Conservation (phyloP, 768 basidiomycete genomes). For the Leccinum sublutescens region DNA sequence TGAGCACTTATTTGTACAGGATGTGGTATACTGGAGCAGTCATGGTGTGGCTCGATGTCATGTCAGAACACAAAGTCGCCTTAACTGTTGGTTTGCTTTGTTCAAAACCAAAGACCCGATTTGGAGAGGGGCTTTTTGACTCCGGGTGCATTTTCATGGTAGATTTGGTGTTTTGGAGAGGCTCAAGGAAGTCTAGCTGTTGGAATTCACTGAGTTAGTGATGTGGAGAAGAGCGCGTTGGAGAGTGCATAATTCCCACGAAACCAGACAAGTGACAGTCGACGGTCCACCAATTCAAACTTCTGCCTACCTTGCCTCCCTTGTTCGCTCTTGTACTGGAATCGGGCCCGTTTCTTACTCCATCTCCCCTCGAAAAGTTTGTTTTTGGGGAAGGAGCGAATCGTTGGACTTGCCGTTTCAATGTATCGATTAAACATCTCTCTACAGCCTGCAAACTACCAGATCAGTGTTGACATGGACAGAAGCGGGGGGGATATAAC, state of each 20-base stretch:
- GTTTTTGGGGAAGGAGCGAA: background rate
- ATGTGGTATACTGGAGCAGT: background rate
- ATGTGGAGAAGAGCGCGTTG: background rate
- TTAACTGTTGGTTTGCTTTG: background rate
- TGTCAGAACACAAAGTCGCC: background rate
- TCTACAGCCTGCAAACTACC: background rate
- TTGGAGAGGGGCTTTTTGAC: background rate
- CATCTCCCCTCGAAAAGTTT: background rate
- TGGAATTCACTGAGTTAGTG: background rate
- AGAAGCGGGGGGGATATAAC: background rate
- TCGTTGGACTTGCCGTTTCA: background rate
- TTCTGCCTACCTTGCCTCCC: too few species aligned
- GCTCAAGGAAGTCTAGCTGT: background rate
- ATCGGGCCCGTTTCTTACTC: background rate
- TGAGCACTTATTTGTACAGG: background rate
- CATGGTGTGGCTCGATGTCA: background rate
- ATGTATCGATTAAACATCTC: background rate
- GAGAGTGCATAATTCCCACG: background rate
- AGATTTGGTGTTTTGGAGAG: background rate
- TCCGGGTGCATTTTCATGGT: background rate
- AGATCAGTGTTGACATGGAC: background rate
- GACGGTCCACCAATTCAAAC: too few species aligned
- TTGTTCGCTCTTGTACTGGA: slow-evolving; percentile 2
- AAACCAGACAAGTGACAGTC: background rate
- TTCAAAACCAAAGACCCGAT: background rate